Conservation (phyloP, 306 rosid species). For the Abrus precatorius region DNA sequence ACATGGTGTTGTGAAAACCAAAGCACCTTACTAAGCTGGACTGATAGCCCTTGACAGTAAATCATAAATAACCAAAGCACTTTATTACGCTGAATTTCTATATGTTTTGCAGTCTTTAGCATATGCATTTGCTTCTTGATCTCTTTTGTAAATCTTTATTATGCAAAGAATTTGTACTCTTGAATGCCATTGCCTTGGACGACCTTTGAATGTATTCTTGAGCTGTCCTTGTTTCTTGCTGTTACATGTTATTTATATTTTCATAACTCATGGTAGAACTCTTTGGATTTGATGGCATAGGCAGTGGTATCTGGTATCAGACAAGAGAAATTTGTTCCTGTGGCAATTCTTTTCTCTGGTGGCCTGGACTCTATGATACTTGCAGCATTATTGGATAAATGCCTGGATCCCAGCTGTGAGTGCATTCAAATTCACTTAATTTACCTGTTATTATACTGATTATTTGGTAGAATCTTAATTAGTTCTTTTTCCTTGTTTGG, state of each 20-base stretch:
- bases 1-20: not conserved
- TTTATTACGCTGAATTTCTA: not conserved
- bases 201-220: constrained; percentile 34
- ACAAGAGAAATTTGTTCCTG: constrained; percentile 66
- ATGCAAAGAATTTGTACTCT: constrained; percentile 5
- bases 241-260: constrained; percentile 32
- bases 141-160: constrained; percentile 3
- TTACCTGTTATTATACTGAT: constrained; percentile 19
- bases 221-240: constrained; percentile 26
- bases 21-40: constrained; percentile 1
- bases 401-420: constrained; percentile 83
- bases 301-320: constrained; percentile 56
- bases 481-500: constrained; percentile 31
- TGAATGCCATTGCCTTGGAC: constrained; percentile 11
- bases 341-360: constrained; percentile 94
- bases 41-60: not conserved
- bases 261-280: constrained; percentile 42
- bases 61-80: not conserved
- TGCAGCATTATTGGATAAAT: constrained; percentile 87
- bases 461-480: constrained; percentile 16
- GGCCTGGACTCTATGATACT: constrained; percentile 98
- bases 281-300: constrained; percentile 62
- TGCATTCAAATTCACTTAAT: constrained; percentile 47
- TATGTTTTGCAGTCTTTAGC: not conserved
- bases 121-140: constrained; percentile 11